Evolutionary conservation across 345 rosid species (phyloP).

Genomic region (Camelina hispida): DNA sequence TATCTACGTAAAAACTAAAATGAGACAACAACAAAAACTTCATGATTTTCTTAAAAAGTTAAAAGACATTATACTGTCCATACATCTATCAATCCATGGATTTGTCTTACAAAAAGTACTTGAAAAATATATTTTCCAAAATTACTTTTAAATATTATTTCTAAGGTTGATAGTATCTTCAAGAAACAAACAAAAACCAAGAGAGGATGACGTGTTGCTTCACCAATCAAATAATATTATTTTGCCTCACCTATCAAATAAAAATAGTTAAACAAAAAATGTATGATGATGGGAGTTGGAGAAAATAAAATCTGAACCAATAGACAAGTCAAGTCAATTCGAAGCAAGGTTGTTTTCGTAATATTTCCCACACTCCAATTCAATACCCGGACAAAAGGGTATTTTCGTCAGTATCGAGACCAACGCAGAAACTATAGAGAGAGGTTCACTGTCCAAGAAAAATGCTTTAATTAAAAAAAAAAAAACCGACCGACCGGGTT

Average conservation of each 20-base stretch:
- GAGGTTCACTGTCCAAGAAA: constrained; percentile 38
- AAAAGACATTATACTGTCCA: not conserved
- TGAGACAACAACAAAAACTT: too few relatives aligned
- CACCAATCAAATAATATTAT: constrained; percentile 28
- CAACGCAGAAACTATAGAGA: constrained; percentile 25
- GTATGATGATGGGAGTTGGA: constrained; percentile 3
- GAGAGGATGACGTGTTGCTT: constrained; percentile 31
- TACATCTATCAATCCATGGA: not conserved
- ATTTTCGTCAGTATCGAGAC: constrained; percentile 20
- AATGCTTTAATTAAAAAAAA: constrained; percentile 21
- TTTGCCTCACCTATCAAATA: not conserved
- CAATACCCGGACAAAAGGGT: constrained; percentile 25
- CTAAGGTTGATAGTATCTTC: constrained; percentile 23
- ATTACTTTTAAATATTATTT: not conserved
- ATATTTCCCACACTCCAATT: not conserved
- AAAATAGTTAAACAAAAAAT: not conserved
- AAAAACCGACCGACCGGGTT: constrained; percentile 31
- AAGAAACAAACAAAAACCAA: constrained; percentile 19
- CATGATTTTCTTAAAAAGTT: too few relatives aligned
- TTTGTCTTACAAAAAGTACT: not conserved
- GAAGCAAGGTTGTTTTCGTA: constrained; percentile 18
- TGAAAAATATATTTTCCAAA: not conserved
- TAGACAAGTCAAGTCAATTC: constrained; percentile 1
- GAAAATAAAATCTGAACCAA: constrained; percentile 11
- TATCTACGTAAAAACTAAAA: too few relatives aligned